Evolutionary conservation across 2,329 filamentous ascomycete genomes (phyloP).

Genomic region (Pseudopyricularia cyperi): DNA sequence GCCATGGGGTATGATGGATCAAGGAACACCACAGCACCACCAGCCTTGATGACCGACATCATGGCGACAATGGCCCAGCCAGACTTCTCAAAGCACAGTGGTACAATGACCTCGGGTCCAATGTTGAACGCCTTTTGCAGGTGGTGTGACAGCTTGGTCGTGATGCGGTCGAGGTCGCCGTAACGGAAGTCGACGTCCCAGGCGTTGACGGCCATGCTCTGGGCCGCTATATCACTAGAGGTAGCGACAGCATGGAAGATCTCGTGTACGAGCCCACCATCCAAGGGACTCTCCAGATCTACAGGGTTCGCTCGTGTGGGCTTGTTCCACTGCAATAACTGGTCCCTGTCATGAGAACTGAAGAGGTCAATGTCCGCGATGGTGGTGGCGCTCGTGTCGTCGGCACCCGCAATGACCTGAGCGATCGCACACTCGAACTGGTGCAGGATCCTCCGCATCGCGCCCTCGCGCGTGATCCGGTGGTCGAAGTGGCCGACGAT

Average conservation of each 20-base stretch:
- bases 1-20: constrained; percentile 7
- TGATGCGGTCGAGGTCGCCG: constrained; percentile 6
- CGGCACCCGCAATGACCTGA: not conserved
- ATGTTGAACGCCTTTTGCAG: constrained; percentile 5
- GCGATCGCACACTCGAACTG: not conserved
- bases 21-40: constrained; percentile 11
- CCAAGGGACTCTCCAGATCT: not conserved
- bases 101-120: constrained; percentile 7
- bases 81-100: constrained; percentile 12
- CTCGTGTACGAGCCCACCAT: not conserved
- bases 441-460: not conserved
- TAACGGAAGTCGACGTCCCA: constrained; percentile 10
- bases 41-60: constrained; percentile 13
- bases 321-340: not conserved
- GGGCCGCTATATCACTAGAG: not conserved
- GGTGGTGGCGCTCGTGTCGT: not conserved
- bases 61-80: constrained; percentile 8
- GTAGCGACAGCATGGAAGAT: not conserved
- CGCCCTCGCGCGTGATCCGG: not conserved
- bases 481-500: not conserved
- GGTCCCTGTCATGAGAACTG: not conserved
- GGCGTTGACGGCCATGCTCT: constrained; percentile 5
- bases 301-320: not conserved
- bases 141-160: constrained; percentile 6
- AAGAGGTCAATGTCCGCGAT: not conserved